A percentile compares a stretch with the other conserved stretches of the same genome.
Conservation (phyloP, 495 filamentous ascomycete genomes). For the Cetradonia linearis region DNA sequence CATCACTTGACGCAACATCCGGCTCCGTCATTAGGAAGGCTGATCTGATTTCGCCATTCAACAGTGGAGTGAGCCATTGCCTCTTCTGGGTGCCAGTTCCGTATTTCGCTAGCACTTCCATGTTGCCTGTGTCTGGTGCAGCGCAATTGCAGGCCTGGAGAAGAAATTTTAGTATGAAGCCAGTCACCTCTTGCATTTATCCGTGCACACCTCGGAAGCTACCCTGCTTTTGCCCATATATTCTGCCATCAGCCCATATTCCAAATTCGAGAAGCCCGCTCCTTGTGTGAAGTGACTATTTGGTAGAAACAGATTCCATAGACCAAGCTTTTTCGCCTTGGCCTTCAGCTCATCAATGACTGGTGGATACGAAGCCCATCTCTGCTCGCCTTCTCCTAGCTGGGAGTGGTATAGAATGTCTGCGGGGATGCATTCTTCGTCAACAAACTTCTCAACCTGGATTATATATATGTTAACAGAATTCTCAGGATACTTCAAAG, state of each 20-base stretch:
- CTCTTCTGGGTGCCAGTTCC: conserved; percentile 83
- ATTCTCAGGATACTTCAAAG: not conserved
- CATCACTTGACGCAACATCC: conserved; percentile 74
- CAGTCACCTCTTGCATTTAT: not conserved
- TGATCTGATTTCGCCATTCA: conserved; percentile 77
- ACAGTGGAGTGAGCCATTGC: conserved; percentile 70
- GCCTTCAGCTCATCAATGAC: conserved; percentile 82
- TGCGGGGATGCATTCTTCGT: conserved; percentile 87
- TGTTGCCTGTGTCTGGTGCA: conserved; percentile 88
- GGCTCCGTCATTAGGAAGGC: conserved; percentile 95
- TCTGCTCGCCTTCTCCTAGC: conserved; percentile 59
- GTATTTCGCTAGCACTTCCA: conserved; percentile 93
- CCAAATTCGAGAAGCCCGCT: conserved; percentile 80
- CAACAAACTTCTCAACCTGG: conserved; percentile 87
- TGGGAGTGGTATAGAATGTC: conserved; percentile 70
- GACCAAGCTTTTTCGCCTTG: conserved; percentile 70
- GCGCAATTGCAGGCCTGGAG: conserved; percentile 72
- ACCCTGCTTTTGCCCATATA: conserved; percentile 68
- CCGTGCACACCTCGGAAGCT: conserved; percentile 54
- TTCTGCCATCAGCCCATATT: conserved; percentile 91
- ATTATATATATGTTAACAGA: conserved; percentile 19
- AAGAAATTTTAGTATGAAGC: conserved; percentile 5
- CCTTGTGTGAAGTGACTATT: conserved; percentile 91
- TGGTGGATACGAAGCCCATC: conserved; percentile 68
- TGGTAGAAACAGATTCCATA: conserved; percentile 98